A percentile compares a stretch with the other conserved stretches of the same genome.
Evolutionary conservation across 768 basidiomycete genomes (phyloP).

Genomic region (Goffeauzyma gilvescens): DNA sequence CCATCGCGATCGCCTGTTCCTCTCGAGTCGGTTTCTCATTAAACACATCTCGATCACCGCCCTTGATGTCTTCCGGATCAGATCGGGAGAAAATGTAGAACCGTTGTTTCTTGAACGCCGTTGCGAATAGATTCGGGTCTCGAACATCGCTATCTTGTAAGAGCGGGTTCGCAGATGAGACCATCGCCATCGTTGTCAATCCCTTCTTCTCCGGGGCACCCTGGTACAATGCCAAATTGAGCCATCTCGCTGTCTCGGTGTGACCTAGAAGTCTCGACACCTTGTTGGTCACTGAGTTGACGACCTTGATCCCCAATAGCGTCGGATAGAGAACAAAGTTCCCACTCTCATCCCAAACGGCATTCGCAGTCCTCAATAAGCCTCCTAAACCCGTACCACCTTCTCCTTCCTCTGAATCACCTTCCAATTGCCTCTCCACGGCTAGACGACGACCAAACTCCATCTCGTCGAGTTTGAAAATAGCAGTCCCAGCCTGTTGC

Average conservation of each 20-base stretch:
- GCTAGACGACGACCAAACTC: constrained; percentile 96
- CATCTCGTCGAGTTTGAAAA: constrained; percentile 91
- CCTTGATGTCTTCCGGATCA: constrained; percentile 79
- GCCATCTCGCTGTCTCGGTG: constrained; percentile 77
- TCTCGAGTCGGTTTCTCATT: constrained; percentile 94
- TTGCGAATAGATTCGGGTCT: constrained; percentile 82
- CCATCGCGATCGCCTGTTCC: constrained; percentile 62
- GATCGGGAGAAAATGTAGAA: constrained; percentile 88
- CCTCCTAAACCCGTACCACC: constrained; percentile 40
- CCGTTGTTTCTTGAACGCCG: constrained; percentile 75
- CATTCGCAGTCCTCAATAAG: constrained; percentile 48
- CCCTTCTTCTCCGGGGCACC: constrained; percentile 78
- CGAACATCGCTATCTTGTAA: constrained; percentile 63
- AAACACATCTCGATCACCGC: constrained; percentile 80
- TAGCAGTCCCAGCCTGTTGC: constrained; percentile 92
- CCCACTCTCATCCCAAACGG: constrained; percentile 95
- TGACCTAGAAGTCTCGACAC: constrained; percentile 75
- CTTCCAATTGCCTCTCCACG: constrained; percentile 71
- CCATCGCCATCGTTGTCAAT: constrained; percentile 78
- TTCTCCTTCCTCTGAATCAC: constrained; percentile 31
- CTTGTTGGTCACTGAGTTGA: constrained; percentile 85
- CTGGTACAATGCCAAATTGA: constrained; percentile 78
- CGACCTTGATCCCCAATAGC: constrained; percentile 85
- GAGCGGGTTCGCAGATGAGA: constrained; percentile 85
- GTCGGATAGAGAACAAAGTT: constrained; percentile 87